Conservation (phyloP, 768 basidiomycete species). For the Lentinula guzmanii region DNA sequence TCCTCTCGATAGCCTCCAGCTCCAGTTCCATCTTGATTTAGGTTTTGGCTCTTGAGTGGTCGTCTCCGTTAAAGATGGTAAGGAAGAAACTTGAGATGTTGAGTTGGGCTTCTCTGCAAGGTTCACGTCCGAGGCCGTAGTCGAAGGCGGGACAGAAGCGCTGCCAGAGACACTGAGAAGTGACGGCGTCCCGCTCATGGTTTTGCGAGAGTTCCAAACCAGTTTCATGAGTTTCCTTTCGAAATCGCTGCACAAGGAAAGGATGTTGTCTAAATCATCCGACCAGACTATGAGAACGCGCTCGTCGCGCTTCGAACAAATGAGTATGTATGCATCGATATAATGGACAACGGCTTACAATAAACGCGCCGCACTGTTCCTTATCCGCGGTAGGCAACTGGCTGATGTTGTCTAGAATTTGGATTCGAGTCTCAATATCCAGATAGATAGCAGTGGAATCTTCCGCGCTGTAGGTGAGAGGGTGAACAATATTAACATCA, state of each 20-base stretch:
- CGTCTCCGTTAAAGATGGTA: conserved; percentile 19
- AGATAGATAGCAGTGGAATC: conserved; percentile 61
- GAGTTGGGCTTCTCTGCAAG: conserved; percentile 41
- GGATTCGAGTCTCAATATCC: conserved; percentile 79
- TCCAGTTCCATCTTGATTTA: conserved; percentile 32
- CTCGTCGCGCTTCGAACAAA: conserved; percentile 61
- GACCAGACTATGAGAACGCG: conserved; percentile 82
- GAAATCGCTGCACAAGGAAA: conserved; percentile 68
- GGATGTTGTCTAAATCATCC: conserved; percentile 74
- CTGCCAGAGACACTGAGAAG: conserved; percentile 30
- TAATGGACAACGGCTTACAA: conserved; percentile 38
- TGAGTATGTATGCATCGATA: conserved; percentile 4
- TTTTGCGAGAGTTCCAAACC: conserved; percentile 41
- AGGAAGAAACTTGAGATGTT: conserved; percentile 22
- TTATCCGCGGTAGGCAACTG: conserved; percentile 76
- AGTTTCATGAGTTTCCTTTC: conserved; percentile 61
- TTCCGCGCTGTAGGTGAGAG: conserved; percentile 36
- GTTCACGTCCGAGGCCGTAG: conserved; percentile 46
- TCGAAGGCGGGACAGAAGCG: conserved; percentile 37
- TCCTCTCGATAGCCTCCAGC: conserved; percentile 39
- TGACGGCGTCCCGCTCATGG: conserved; percentile 26
- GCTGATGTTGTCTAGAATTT: conserved; percentile 68
- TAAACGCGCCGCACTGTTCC: conserved; percentile 87
- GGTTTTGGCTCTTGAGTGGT: conserved; percentile 19
- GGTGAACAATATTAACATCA: conserved; percentile 7